Base-by-base conservation (phyloP, 208 protist genomes). In the Leishmania braziliensis region DNA sequence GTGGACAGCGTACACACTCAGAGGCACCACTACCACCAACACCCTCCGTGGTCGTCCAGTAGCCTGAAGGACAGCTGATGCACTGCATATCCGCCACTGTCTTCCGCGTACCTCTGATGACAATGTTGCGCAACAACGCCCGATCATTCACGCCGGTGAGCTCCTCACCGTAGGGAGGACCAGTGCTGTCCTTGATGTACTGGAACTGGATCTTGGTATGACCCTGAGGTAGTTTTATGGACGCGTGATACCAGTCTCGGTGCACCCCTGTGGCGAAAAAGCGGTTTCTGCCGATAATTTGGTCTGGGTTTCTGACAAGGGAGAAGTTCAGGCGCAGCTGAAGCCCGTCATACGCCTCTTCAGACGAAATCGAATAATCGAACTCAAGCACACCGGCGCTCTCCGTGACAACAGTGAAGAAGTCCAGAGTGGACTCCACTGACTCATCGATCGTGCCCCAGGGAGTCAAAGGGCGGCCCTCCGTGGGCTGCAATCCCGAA, bases 321-420 rank as follows among this genome's bases (percentile, higher is more conserved):
- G n/a, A 39, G n/a, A 29, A 18, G n/a, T 66, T 66, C 10, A 66
- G 60, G 12, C 60, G 62, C 43, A 80, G 9, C 36, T 73, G 12
- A 23, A 80, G 77, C 2, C 77, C 77, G 8, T 80, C 77, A 51
- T 50, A 80, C 23, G 5, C 10, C 23, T 69, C 48, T 33, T 80
- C 77, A 2, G 77, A 80, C 18, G 63, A 63, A 23, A 80, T 51
- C 1, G 62, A 69, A 46, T 80, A 80, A 14, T 80, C 77, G 62
- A 80, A 80, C 23, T 72, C 39, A 33, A 80, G 60, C 20, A 6
- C 12, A 23, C 77, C 77, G 46, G 43, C 51, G 46, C 43, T 72
- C 5, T 71, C 60, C 33, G 63, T 80, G 4, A 80, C 54, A 6
- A 18, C 18, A 1, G 56, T 39, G 3, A 18, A 6, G 23, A 80